Evolutionary conservation across 2,329 filamentous ascomycete genomes (phyloP).

Genomic region (Elsinoe perseae): DNA sequence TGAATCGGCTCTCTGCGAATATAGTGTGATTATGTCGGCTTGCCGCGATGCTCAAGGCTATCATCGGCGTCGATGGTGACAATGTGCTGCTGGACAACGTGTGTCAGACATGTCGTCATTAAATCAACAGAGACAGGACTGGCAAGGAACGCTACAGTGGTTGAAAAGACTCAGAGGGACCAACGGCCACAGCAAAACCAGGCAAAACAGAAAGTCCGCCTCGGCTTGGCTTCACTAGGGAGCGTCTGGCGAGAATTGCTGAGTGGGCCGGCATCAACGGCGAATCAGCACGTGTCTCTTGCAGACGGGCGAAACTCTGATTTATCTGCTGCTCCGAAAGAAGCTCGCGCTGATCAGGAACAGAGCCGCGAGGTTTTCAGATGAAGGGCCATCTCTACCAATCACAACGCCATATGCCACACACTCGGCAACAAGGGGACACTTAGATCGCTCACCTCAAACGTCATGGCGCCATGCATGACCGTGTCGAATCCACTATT

Average conservation of each 20-base stretch:
- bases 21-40: background rate
- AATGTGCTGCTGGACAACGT: background rate
- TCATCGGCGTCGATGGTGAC: constrained; percentile 1
- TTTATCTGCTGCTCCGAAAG: constrained; percentile 7
- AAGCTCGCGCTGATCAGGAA: constrained; percentile 13
- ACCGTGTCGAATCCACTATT: constrained; percentile 12
- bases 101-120: constrained; percentile 12
- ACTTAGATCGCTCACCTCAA: constrained; percentile 3
- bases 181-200: background rate
- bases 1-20: background rate
- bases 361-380: constrained; percentile 12
- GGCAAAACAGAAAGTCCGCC: background rate
- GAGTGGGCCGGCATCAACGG: constrained; percentile 5
- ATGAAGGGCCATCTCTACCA: background rate
- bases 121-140: constrained; percentile 5
- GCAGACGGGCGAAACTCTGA: constrained; percentile 1
- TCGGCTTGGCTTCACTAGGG: constrained; percentile 4
- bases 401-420: background rate
- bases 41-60: background rate
- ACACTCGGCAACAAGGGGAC: constrained; percentile 8
- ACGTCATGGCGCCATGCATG: constrained; percentile 11
- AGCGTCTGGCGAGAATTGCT: background rate
- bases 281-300: constrained; percentile 13
- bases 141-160: background rate
- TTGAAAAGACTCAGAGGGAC: background rate